Conservation (phyloP, 2,329 filamentous ascomycete species). For the Fusarium albidum region DNA sequence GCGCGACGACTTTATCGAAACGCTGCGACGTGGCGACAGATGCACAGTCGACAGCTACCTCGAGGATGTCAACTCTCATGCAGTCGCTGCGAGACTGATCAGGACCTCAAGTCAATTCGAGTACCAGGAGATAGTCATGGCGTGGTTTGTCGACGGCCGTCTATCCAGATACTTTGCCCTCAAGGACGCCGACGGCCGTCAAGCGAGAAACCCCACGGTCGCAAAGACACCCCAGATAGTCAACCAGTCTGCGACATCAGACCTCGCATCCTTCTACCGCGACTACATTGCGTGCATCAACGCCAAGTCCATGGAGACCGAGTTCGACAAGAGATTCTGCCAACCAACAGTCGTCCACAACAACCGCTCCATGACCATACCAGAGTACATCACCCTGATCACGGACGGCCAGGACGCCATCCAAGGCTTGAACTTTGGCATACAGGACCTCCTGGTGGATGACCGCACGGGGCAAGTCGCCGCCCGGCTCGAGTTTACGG, state of each 20-base stretch:
- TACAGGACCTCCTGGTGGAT: slow-evolving; percentile 13
- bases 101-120: not conserved
- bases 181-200: not conserved
- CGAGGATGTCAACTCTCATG: slow-evolving; percentile 7
- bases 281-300: slow-evolving; percentile 25
- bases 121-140: slow-evolving; percentile 11
- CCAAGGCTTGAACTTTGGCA: slow-evolving; percentile 2
- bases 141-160: slow-evolving; percentile 16
- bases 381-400: slow-evolving; percentile 21
- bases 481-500: slow-evolving; percentile 22
- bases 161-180: slow-evolving; percentile 8
- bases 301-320: slow-evolving; percentile 9
- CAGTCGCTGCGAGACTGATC: slow-evolving; percentile 10
- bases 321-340: slow-evolving; percentile 4
- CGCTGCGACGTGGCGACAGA: rapidly evolving
- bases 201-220: not conserved
- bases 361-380: not conserved
- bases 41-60: slow-evolving; percentile 7
- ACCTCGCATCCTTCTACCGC: slow-evolving; percentile 3
- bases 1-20: not conserved
- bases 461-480: not conserved
- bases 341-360: slow-evolving; percentile 8
- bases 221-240: not conserved
- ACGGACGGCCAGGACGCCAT: slow-evolving; percentile 16
- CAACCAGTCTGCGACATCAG: not conserved